These are phyloP conservation scores for Schizonepeta tenuifolia DNA, from an alignment of 257 asterid genomes.

Conservation along the genomic window DNA sequence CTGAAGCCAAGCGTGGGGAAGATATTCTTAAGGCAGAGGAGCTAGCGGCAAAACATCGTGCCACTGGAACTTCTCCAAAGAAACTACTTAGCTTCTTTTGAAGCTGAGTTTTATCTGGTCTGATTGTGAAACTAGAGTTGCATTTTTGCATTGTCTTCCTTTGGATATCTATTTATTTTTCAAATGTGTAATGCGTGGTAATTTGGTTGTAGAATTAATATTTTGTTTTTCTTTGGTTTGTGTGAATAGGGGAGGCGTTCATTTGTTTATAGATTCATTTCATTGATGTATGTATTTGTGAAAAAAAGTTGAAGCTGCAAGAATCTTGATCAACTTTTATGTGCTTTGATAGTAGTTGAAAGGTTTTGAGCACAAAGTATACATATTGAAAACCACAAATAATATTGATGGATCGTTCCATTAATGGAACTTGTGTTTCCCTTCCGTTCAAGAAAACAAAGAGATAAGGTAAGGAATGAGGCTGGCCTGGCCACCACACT, in stretches of 20 bases:
- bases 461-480: neutral
- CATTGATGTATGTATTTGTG: conserved; percentile 30
- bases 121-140: conserved; percentile 32
- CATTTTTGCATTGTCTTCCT: conserved; percentile 27
- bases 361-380: neutral
- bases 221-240: conserved; percentile 30
- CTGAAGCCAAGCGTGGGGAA: conserved; percentile 87
- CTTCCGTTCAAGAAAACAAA: neutral
- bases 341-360: neutral
- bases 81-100: conserved; percentile 76
- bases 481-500: no score
- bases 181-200: conserved; percentile 39
- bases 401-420: neutral
- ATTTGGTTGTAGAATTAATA: conserved; percentile 36
- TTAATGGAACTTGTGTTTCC: neutral
- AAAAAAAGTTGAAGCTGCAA: conserved; percentile 18
- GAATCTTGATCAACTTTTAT: conserved; percentile 21
- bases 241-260: conserved; percentile 36
- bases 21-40: conserved; percentile 93
- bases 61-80: conserved; percentile 88
- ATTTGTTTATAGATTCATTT: conserved; percentile 41
- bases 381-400: neutral
- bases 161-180: conserved; percentile 30
- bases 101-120: conserved; percentile 38
- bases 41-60: conserved; percentile 76